phyloP scores from a whole-genome alignment of 2,329 filamentous ascomycete species.

The Purpureocillium lavendulum region DNA sequence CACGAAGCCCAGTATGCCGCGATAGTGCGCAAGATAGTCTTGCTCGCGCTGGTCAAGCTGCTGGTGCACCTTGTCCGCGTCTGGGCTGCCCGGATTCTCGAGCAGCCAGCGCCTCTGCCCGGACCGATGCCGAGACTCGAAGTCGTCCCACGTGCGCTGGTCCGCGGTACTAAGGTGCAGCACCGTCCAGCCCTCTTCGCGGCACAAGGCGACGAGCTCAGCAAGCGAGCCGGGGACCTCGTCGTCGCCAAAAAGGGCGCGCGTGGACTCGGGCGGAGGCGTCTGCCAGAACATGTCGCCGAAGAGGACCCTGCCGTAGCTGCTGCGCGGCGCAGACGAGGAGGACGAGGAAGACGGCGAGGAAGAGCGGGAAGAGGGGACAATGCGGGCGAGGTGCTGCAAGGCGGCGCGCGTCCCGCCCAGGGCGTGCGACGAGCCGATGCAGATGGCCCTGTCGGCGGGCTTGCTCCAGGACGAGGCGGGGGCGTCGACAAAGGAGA shows the following conservation, averaged over 20 bases:
- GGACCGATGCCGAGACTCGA: constrained; percentile 7
- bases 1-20: constrained; percentile 4
- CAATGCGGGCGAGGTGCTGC: constrained; percentile 2
- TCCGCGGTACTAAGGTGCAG: constrained; percentile 7
- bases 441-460: constrained; percentile 8
- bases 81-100: neutral
- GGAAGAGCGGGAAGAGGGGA: constrained; percentile 1
- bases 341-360: too few relatives aligned
- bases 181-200: constrained; percentile 8
- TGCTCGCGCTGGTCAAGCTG: constrained; percentile 4
- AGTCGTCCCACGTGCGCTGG: constrained; percentile 9
- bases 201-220: constrained; percentile 2
- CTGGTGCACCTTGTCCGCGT: neutral
- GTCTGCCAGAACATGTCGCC: constrained; percentile 9
- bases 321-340: too few relatives aligned
- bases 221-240: constrained; percentile 2
- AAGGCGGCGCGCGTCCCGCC: constrained; percentile 8
- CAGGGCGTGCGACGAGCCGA: constrained; percentile 9
- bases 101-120: constrained; percentile 7
- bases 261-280: constrained; percentile 1
- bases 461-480: neutral
- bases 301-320: constrained; percentile 5
- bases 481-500: constrained; percentile 2
- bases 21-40: neutral
- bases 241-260: constrained; percentile 1